Evolutionary conservation across 495 filamentous ascomycete species (phyloP).

Genomic region (Aspergillus coremiiformis): DNA sequence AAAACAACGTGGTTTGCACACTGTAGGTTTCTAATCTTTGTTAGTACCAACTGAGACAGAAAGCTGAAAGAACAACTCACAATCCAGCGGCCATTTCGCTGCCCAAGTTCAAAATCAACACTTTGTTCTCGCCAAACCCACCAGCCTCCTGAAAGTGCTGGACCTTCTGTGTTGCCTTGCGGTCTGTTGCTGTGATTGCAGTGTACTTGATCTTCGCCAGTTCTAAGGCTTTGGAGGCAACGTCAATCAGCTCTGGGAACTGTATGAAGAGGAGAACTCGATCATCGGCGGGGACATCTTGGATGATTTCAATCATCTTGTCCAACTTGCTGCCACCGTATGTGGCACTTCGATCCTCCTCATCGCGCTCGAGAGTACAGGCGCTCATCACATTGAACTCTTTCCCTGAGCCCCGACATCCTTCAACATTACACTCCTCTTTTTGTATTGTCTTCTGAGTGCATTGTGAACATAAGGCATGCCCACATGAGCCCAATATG

Average conservation of each 20-base stretch:
- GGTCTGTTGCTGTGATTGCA: constrained; percentile 21
- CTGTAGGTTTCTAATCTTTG: constrained; percentile 55
- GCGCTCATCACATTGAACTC: constrained; percentile 29
- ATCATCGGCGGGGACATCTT: constrained; percentile 34
- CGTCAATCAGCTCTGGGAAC: constrained; percentile 34
- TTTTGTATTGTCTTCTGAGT: constrained; percentile 6
- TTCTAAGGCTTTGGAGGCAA: constrained; percentile 26
- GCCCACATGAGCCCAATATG: constrained; percentile 45
- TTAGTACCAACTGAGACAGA: background rate
- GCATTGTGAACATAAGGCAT: constrained; percentile 40
- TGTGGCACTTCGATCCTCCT: constrained; percentile 17
- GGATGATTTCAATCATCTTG: constrained; percentile 40
- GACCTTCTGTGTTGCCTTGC: constrained; percentile 26
- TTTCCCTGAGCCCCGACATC: constrained; percentile 26
- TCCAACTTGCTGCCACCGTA: constrained; percentile 41
- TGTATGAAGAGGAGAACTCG: constrained; percentile 49
- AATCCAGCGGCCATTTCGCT: constrained; percentile 59
- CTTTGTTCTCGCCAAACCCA: constrained; percentile 30
- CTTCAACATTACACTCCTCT: constrained; percentile 21
- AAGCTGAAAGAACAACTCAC: constrained; percentile 37
- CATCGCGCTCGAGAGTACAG: constrained; percentile 24
- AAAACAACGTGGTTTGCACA: constrained; percentile 76
- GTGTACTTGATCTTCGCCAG: constrained; percentile 26
- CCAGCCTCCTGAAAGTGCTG: constrained; percentile 35
- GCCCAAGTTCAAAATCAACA: constrained; percentile 60